Evolutionary conservation across 768 basidiomycete species (phyloP).

Genomic region (Cystofilobasidium capitatum): DNA sequence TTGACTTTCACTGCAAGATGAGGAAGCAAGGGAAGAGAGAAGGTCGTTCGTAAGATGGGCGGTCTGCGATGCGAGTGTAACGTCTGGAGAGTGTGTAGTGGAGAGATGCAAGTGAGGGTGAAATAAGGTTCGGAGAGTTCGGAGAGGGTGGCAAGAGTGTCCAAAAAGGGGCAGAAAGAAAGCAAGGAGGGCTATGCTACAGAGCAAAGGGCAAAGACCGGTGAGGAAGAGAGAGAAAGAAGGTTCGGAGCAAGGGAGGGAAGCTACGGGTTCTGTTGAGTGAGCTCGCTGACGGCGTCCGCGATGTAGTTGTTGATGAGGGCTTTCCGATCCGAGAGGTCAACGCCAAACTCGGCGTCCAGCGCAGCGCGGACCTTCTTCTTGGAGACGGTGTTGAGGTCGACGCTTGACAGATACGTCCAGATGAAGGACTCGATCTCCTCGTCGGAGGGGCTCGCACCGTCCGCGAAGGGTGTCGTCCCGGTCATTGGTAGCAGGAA

Average conservation of each 20-base stretch:
- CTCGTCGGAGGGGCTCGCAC: conserved; percentile 48
- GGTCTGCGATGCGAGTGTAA: neutral
- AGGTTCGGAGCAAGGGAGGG: neutral
- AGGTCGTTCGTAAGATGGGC: neutral
- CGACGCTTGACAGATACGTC: conserved; percentile 58
- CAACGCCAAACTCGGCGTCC: conserved; percentile 67
- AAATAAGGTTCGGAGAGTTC: neutral
- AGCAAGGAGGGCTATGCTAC: neutral
- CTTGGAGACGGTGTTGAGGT: conserved; percentile 85
- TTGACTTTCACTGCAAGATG: neutral
- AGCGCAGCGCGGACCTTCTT: conserved; percentile 74
- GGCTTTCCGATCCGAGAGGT: conserved; percentile 50
- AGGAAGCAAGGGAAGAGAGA: neutral
- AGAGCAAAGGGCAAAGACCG: neutral
- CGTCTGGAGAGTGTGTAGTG: neutral
- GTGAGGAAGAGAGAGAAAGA: neutral
- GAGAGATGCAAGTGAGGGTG: neutral
- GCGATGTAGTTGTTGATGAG: conserved; percentile 39
- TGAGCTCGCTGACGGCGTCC: conserved; percentile 10
- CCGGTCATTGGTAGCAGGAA: neutral
- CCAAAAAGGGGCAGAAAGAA: neutral
- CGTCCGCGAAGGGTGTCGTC: neutral
- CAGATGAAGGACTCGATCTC: conserved; percentile 55
- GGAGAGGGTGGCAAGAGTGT: neutral
- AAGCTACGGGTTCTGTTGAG: neutral